These are phyloP conservation scores for Castanopsis chinensis DNA, from an alignment of 306 rosid genomes.

Conservation along the genomic window DNA sequence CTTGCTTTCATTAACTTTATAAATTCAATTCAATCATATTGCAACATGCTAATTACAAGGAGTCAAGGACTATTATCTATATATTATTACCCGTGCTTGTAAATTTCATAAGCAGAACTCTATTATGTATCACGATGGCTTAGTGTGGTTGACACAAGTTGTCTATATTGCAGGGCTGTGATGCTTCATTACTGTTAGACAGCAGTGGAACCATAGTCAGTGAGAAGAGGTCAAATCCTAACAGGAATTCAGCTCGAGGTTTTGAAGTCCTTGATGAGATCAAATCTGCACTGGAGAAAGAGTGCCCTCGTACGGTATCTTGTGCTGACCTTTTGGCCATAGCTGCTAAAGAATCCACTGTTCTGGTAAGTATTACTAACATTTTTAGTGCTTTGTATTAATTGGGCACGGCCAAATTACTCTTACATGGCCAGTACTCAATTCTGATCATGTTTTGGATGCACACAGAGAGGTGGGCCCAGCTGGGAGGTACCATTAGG, in stretches of 20 bases:
- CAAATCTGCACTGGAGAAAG: slow-evolving; percentile 64
- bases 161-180: slow-evolving; percentile 71
- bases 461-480: slow-evolving; percentile 75
- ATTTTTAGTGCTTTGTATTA: slow-evolving; percentile 8
- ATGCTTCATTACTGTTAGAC: slow-evolving; percentile 76
- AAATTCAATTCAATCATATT: too few relatives aligned
- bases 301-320: slow-evolving; percentile 76
- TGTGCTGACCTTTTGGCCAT: slow-evolving; percentile 88
- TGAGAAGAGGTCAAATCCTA: slow-evolving; percentile 79
- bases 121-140: neutral
- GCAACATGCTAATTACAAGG: too few relatives aligned
- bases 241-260: slow-evolving; percentile 72
- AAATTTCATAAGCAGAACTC: neutral
- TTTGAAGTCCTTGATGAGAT: slow-evolving; percentile 80
- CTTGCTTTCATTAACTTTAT: too few relatives aligned
- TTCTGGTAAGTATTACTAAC: slow-evolving; percentile 40
- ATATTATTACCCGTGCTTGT: neutral
- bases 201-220: slow-evolving; percentile 49
- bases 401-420: neutral
- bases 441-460: slow-evolving; percentile 13
- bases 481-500: slow-evolving; percentile 84
- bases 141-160: neutral
- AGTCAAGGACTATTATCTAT: too few relatives aligned
- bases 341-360: slow-evolving; percentile 90
- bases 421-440: neutral